phyloP scores from a whole-genome alignment of 2,329 filamentous ascomycete genomes.

The Aspergillus arachidicola region DNA sequence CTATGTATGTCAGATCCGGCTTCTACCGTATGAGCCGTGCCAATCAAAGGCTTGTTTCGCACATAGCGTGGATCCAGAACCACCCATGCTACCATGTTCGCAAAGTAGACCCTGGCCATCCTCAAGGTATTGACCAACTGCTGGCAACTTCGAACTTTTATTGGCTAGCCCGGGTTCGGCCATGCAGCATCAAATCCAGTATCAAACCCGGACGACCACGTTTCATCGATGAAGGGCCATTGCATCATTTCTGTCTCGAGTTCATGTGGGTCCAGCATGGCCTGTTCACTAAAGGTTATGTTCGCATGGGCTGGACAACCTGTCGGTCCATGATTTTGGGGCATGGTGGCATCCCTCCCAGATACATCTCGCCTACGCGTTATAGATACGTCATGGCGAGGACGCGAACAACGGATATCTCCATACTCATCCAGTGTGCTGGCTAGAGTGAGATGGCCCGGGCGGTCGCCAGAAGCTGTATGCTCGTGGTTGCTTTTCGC shows the following conservation, averaged over 20 bases:
- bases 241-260: conserved; percentile 40
- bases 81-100: background rate
- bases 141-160: background rate
- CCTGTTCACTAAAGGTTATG: conserved; percentile 5
- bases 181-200: conserved; percentile 35
- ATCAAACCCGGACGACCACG: conserved; percentile 40
- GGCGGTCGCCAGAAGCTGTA: conserved; percentile 24
- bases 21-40: background rate
- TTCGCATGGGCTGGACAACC: background rate
- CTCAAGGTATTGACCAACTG: background rate
- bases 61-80: background rate
- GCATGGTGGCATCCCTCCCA: conserved; percentile 2
- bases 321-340: background rate
- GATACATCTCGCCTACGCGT: background rate
- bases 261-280: conserved; percentile 24
- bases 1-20: background rate
- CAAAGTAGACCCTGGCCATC: background rate
- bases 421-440: conserved; percentile 42
- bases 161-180: conserved; percentile 18
- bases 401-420: conserved; percentile 36
- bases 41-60: background rate
- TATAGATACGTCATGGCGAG: conserved; percentile 20
- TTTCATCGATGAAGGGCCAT: conserved; percentile 41
- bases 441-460: conserved; percentile 33
- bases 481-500: conserved; percentile 31